Percentiles rank a stretch among this genome's conserved stretches.
Evolutionary conservation across 306 rosid species (phyloP).

Genomic region (Astragalus glycyphyllos): DNA sequence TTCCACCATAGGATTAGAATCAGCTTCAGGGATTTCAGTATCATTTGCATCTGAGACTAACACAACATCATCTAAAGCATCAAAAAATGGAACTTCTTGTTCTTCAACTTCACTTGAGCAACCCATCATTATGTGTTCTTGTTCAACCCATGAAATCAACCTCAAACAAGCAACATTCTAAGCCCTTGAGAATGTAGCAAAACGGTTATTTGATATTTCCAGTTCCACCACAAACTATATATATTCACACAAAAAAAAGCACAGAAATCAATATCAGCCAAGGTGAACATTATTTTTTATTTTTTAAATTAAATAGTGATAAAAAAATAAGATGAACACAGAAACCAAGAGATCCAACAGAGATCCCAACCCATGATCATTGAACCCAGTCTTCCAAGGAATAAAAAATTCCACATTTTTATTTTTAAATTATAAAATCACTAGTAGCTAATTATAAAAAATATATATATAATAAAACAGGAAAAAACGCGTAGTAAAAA

Average conservation of each 20-base stretch:
- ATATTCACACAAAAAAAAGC: slow-evolving; percentile 31
- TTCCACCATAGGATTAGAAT: slow-evolving; percentile 32
- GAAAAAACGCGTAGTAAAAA: slow-evolving; percentile 24
- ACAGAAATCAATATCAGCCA: slow-evolving; percentile 65
- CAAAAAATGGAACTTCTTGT: slow-evolving; percentile 76
- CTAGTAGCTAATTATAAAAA: not conserved
- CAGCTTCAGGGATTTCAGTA: not conserved
- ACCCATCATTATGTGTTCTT: slow-evolving; percentile 64
- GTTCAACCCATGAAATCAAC: slow-evolving; percentile 87
- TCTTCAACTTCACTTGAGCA: slow-evolving; percentile 59
- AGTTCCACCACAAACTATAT: slow-evolving; percentile 41
- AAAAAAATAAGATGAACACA: slow-evolving; percentile 54
- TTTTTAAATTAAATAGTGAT: slow-evolving; percentile 28
- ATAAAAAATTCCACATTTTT: slow-evolving; percentile 42
- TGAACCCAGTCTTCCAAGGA: slow-evolving; percentile 30
- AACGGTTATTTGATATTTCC: slow-evolving; percentile 43
- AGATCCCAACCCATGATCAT: slow-evolving; percentile 77
- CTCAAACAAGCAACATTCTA: slow-evolving; percentile 71
- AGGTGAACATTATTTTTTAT: slow-evolving; percentile 45
- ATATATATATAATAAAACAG: not conserved
- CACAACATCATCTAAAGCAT: slow-evolving; percentile 79
- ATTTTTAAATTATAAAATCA: slow-evolving; percentile 45
- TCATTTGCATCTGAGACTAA: slow-evolving; percentile 56
- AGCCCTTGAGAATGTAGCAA: slow-evolving; percentile 55
- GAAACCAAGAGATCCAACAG: slow-evolving; percentile 80